Evolutionary conservation across 495 filamentous ascomycete genomes (phyloP).

Genomic region (Trichoderma virens): DNA sequence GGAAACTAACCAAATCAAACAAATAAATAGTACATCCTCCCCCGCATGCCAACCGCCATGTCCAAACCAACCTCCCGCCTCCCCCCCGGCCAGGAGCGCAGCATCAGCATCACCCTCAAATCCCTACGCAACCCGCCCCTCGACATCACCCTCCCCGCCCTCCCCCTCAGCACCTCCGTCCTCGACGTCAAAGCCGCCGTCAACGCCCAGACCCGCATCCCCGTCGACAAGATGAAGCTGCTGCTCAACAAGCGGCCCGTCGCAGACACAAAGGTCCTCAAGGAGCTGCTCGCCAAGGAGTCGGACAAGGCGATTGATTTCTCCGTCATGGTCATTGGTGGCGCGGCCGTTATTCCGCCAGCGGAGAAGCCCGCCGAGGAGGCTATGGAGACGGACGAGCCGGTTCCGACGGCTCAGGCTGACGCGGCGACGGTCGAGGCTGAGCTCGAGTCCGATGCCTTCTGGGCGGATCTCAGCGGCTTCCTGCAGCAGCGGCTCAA

Average conservation of each 20-base stretch:
- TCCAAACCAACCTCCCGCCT: slow-evolving; percentile 35
- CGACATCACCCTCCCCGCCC: slow-evolving; percentile 49
- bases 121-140: slow-evolving; percentile 66
- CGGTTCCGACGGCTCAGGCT: slow-evolving; percentile 20
- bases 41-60: slow-evolving; percentile 41
- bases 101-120: slow-evolving; percentile 56
- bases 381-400: slow-evolving; percentile 9
- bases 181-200: slow-evolving; percentile 65
- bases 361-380: slow-evolving; percentile 22
- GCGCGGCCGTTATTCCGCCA: slow-evolving; percentile 35
- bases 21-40: slow-evolving; percentile 35
- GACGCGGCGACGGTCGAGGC: slow-evolving; percentile 49
- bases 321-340: slow-evolving; percentile 79
- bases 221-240: slow-evolving; percentile 69
- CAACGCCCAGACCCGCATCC: slow-evolving; percentile 38
- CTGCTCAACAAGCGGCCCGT: slow-evolving; percentile 78
- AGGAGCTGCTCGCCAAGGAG: slow-evolving; percentile 40
- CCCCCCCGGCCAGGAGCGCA: slow-evolving; percentile 34
- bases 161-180: slow-evolving; percentile 57
- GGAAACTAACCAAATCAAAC: background rate
- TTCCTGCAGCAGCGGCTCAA: slow-evolving; percentile 72
- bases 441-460: slow-evolving; percentile 60
- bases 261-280: slow-evolving; percentile 56
- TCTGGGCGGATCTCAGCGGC: slow-evolving; percentile 81
- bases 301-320: slow-evolving; percentile 57